Conservation (phyloP, 495 filamentous ascomycete genomes). For the Apiosordaria backusii region DNA sequence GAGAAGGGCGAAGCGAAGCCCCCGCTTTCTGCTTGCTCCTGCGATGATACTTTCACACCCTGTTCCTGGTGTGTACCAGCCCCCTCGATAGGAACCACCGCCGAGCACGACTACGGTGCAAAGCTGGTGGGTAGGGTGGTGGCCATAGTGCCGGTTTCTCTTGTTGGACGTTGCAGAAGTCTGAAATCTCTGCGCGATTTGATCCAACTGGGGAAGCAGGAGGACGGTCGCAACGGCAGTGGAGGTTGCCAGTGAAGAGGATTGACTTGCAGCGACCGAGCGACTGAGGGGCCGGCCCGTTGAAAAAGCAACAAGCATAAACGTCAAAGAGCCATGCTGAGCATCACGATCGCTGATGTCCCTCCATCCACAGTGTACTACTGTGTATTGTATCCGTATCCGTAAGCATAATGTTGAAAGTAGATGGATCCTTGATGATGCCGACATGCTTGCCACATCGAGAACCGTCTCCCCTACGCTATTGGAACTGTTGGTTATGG, state of each 20-base stretch:
- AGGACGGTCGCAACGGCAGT: not conserved
- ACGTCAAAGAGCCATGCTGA: not conserved
- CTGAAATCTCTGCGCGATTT: not conserved
- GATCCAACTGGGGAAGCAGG: not conserved
- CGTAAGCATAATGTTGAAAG: not conserved
- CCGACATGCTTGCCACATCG: not conserved
- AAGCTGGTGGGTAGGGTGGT: not conserved
- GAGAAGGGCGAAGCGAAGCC: not conserved
- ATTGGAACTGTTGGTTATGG: not conserved
- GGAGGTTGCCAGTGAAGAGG: not conserved
- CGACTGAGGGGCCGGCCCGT: conserved; percentile 1
- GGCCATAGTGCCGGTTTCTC: not conserved
- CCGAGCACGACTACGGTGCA: not conserved
- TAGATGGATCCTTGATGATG: not conserved
- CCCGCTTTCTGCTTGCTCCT: not conserved
- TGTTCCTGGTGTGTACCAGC: not conserved
- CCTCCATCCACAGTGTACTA: not conserved
- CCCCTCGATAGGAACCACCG: not conserved
- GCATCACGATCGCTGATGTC: not conserved
- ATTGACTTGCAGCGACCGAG: conserved; percentile 2
- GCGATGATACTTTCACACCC: not conserved
- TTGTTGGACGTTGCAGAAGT: not conserved
- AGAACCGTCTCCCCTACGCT: not conserved
- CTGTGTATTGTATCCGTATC: not conserved
- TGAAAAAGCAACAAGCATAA: conserved; percentile 4